Base-by-base conservation (phyloP, 176 grass and related monocot species). In the Triticum timopheevii region DNA sequence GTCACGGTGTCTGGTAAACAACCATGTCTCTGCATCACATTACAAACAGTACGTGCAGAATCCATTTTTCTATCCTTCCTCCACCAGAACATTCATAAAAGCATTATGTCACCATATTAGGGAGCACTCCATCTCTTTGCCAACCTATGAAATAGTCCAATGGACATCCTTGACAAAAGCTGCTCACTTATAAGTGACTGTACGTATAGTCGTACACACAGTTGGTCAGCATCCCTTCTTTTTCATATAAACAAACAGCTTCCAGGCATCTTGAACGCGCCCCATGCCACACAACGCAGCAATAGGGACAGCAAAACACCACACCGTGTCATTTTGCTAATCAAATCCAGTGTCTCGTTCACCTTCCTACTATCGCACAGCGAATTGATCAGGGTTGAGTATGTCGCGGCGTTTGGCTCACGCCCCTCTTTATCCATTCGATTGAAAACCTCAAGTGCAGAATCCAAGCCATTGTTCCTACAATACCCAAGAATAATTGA, bases 81-180 rank as follows among this genome's bases (percentile, higher is more conserved):
- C 83, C 36, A 87, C 88, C 59, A 93, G 89, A 38, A 76, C 85
- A 72, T 90, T 82, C 59, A 86, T 91, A 40, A 90, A 83, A 79
- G 76, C 56, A 80, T 91, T 93, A 78, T 3, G 91, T 92, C 65
- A 90, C 73, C 8, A 73, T 92, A 86, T 82, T 67, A 24, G 86
- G 77, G 49, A 90, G 30, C 40, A 87, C 22, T 67, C 78, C 88
- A 83, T 83, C 84, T 88, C 73, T 90, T 90, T 52, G 79, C 38
- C 93, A 95, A 93, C 35, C 86, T 88, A 74, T 92, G 82, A 82
- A 93, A 93, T 84, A 95, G 84, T 24, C 88, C 86, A 73, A 94
- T 68, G 68, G 87, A 84, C 76, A 93, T 39, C 56, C 86, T 87
- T 45, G 87, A 81, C 77, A 85, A 88, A 76, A 73, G 82, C 17